Conservation (phyloP, 345 rosid genomes). For the Murraya paniculata region DNA sequence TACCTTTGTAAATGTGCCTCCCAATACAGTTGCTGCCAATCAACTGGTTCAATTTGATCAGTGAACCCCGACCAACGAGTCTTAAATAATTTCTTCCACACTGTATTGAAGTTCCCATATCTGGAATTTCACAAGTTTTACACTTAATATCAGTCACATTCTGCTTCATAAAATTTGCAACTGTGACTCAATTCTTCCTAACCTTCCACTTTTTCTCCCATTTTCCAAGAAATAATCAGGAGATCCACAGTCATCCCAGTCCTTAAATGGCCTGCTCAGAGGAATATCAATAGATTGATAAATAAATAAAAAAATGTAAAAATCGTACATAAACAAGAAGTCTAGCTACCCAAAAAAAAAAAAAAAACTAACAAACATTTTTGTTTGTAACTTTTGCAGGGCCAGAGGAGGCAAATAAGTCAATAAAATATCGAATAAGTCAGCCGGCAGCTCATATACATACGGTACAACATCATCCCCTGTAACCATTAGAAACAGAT, state of each 20-base stretch:
- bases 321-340: not conserved
- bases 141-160: not conserved
- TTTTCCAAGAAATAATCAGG: slow-evolving; percentile 26
- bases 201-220: slow-evolving; percentile 77
- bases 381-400: slow-evolving; percentile 54
- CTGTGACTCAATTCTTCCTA: not conserved
- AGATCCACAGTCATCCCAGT: slow-evolving; percentile 40
- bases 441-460: slow-evolving; percentile 61
- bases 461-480: slow-evolving; percentile 44
- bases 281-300: not conserved
- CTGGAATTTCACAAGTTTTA: slow-evolving; percentile 32
- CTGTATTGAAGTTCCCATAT: slow-evolving; percentile 37
- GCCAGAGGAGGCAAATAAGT: slow-evolving; percentile 61
- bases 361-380: slow-evolving; percentile 48
- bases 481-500: slow-evolving; percentile 19
- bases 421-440: slow-evolving; percentile 49
- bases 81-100: slow-evolving; percentile 65
- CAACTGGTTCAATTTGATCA: slow-evolving; percentile 29
- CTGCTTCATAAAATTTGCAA: not conserved
- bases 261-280: slow-evolving; percentile 57
- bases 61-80: slow-evolving; percentile 59
- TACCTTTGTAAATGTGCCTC: slow-evolving; percentile 79
- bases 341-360: not conserved
- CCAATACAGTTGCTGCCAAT: slow-evolving; percentile 83
- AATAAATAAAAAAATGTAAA: not conserved